Base-by-base conservation (phyloP, 352 stramenopile genomes). In the Globisporangium barbulae region DNA sequence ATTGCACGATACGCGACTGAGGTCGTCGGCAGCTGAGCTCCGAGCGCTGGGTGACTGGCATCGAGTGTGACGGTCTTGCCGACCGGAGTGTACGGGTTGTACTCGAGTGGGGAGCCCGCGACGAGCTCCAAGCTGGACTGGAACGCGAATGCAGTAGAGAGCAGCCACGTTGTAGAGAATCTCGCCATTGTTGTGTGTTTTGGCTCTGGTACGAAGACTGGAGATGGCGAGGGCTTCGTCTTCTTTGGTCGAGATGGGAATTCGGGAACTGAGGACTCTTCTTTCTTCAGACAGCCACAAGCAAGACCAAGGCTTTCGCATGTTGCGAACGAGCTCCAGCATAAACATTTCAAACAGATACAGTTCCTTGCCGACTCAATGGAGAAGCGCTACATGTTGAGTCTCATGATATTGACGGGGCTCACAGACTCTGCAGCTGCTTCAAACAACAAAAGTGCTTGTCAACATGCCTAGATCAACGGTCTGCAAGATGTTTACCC, bases 61-160 rank as follows among this genome's bases (percentile, higher is more conserved):
- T 66, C 61, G 7, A 66, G 52, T 15, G 61, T 17, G 2, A 66
- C 61, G 19, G 12, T 39, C 15, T 66, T 53, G 13, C 61, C 61
- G 2, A 53, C 50, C 1, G 61, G 50, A 9, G 61, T 66, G 41
- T 49, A 66, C 41, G 61, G 61, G 17, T 61, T 66, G 52, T 55
- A 60, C 21, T 55, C 25, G 39, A 66, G n/a, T 6, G 61, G 52
- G 2, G 61, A 59, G 42, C 61, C 30, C 21, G 13, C 7, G 15
- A 28, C 39, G 35, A 48, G 0, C 6, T 47, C 25, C 1, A 44
- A 15, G 8, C 25, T 22, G 19, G 25, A 22, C 21, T 61, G 50
- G 10, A 66, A 28, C 17, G 17, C 61, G 41, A 66, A 22, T 3
- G 50, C 61, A 8, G 35, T 35, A 2, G 47, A 47, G 19, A 64